Base-by-base conservation (phyloP, 306 rosid genomes). In the Cyamopsis tetragonoloba region DNA sequence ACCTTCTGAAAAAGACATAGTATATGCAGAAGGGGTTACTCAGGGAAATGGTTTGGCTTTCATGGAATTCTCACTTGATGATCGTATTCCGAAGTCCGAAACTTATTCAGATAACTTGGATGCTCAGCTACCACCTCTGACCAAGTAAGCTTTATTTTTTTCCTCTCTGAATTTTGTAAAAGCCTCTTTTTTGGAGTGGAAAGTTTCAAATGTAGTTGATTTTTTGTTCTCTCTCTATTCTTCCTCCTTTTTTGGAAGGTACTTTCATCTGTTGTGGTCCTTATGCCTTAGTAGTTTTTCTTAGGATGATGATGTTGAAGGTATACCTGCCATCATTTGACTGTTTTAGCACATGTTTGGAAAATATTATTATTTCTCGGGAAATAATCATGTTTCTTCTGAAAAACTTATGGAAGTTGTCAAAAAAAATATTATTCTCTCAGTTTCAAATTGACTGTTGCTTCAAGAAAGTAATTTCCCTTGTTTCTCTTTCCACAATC, bases 11-110 rank as follows among this genome's bases (percentile, higher is more conserved):
- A 72, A 89, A 64, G 99, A 95, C 80, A 90, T 95, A 46, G 69
- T 95, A 27, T 90, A 88, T 66, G 99, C 99, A 51, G 99, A 95
- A 85, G 99, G 99, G 65, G 99, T 90, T 67, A 86, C 97, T 71
- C 99, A 85, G 72, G 99, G 95, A 63, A 95, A 85, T 76, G 99
- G 99, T 19, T 83, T 95, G 79, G 96, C 99, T 80, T 88, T 88
- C 88, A 90, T 90, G 72, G 99, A 90, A 70, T 90, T 90, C 80
- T 85, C 92, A 6, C 96, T 93, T 24, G 99, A 93, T 68, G 99
- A 90, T 58, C 95, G 96, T 28, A 66, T 79, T 66, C 95, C 97
- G 3, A 90, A 84, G 89, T 85, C 91, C 3, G 97, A 95, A 61
- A 75, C 87, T 44, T 88, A 82, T 66, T 73, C 89, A 0, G 97